Conservation (phyloP, 2,329 filamentous ascomycete genomes). For the Periglandula ipomoeae region DNA sequence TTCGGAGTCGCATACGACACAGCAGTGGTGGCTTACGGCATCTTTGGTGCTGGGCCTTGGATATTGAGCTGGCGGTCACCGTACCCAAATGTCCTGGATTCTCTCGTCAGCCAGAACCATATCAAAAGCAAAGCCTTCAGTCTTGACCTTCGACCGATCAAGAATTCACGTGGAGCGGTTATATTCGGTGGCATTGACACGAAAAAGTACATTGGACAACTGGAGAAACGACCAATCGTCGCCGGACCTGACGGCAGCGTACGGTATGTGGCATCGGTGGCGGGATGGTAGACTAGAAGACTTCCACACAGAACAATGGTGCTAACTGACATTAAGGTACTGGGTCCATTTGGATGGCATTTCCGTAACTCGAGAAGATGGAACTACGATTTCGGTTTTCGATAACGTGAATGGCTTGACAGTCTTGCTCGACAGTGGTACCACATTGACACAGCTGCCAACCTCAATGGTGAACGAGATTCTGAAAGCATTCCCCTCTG, state of each 20-base stretch:
- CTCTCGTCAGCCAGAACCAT: conserved; percentile 13
- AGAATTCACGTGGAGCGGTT: conserved; percentile 11
- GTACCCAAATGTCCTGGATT: conserved; percentile 19
- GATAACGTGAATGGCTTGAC: conserved; percentile 19
- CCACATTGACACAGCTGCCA: conserved; percentile 54
- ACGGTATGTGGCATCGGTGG: no score
- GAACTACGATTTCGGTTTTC: conserved; percentile 34
- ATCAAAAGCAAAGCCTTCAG: conserved; percentile 20
- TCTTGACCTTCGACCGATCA: conserved; percentile 14
- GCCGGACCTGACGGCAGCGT: conserved; percentile 18
- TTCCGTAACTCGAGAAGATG: conserved; percentile 17
- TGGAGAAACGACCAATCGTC: conserved; percentile 43
- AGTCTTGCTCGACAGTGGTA: conserved; percentile 53
- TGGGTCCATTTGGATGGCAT: conserved; percentile 25
- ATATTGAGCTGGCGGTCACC: conserved; percentile 15
- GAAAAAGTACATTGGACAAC: conserved; percentile 38
- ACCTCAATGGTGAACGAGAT: conserved; percentile 35
- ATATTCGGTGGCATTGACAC: conserved; percentile 46
- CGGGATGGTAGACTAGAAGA: no score
- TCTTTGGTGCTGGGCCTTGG: conserved; percentile 17
- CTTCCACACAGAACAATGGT: no score
- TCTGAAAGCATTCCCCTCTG: conserved; percentile 28
- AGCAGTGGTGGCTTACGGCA: conserved; percentile 14
- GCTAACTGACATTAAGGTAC: conserved; percentile 10
- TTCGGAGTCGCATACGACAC: conserved; percentile 13